Percentiles rank a stretch among this genome's conserved stretches.
These are phyloP conservation scores for Penicillium arizonense DNA, from an alignment of 495 filamentous ascomycete species.

Conservation along the genomic window DNA sequence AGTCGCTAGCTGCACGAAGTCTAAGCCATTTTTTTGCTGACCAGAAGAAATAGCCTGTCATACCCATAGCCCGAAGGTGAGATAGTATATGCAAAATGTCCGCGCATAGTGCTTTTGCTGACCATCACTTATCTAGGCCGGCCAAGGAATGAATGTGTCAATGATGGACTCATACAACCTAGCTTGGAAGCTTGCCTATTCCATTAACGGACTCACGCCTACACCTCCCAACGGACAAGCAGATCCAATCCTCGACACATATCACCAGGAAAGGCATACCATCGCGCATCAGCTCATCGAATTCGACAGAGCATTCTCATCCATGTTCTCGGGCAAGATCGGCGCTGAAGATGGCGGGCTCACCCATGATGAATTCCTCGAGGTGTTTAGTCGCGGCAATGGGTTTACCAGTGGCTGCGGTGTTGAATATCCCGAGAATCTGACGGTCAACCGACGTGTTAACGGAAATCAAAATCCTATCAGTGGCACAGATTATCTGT, in stretches of 20 bases:
- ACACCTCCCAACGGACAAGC: constrained; percentile 30
- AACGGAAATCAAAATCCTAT: constrained; percentile 23
- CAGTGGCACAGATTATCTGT: constrained; percentile 42
- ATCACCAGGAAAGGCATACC: constrained; percentile 64
- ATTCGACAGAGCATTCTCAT: constrained; percentile 63
- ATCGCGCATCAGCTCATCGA: constrained; percentile 73
- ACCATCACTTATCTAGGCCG: constrained; percentile 51
- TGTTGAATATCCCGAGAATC: constrained; percentile 44
- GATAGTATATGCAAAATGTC: background rate
- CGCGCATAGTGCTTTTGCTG: background rate
- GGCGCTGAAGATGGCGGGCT: constrained; percentile 36
- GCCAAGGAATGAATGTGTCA: constrained; percentile 87
- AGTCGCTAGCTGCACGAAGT: constrained; percentile 8
- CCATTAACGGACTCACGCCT: constrained; percentile 60
- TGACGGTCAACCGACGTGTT: constrained; percentile 32
- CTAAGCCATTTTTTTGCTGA: background rate
- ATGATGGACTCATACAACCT: constrained; percentile 83
- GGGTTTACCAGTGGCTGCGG: constrained; percentile 49
- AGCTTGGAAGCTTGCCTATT: constrained; percentile 78
- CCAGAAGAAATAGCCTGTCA: constrained; percentile 37
- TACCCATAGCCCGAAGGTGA: constrained; percentile 68
- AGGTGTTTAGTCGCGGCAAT: constrained; percentile 44
- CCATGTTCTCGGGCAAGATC: constrained; percentile 51
- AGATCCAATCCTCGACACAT: constrained; percentile 62
- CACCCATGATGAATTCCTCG: constrained; percentile 51